Conservation (phyloP, 1,284 basidiomycete genomes). For the Ustilago loliicola region DNA sequence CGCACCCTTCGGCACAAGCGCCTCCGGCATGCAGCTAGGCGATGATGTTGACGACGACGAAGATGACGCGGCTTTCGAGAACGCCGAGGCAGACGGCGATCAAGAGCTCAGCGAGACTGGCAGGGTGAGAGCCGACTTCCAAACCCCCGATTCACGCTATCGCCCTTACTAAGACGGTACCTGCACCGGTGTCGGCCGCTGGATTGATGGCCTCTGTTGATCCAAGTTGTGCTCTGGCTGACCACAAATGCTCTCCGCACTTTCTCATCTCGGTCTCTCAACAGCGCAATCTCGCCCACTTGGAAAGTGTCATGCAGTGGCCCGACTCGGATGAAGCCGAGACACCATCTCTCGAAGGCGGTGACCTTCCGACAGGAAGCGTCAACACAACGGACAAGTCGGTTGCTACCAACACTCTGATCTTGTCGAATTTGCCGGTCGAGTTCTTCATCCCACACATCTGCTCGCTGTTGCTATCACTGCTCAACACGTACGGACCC, state of each 20-base stretch:
- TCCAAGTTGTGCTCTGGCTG: slow-evolving; percentile 12
- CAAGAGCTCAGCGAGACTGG: slow-evolving; percentile 82
- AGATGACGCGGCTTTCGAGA: slow-evolving; percentile 77
- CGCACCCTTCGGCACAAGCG: slow-evolving; percentile 63
- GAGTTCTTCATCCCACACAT: slow-evolving; percentile 63
- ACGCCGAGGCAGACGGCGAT: slow-evolving; percentile 72
- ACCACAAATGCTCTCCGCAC: slow-evolving; percentile 6
- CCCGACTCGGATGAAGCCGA: slow-evolving; percentile 36
- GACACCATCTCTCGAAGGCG: slow-evolving; percentile 21
- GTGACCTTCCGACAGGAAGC: not conserved
- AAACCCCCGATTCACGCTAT: slow-evolving; percentile 80
- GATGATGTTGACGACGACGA: slow-evolving; percentile 73
- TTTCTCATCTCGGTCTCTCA: slow-evolving; percentile 3
- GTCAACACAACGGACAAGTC: not conserved
- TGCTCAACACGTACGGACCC: slow-evolving; percentile 63
- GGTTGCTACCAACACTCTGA: slow-evolving; percentile 59
- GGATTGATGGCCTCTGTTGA: not conserved
- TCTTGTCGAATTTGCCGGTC: slow-evolving; percentile 61
- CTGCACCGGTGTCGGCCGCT: too few species aligned
- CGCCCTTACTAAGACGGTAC: slow-evolving; percentile 78
- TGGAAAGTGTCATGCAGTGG: slow-evolving; percentile 58
- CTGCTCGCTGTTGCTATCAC: slow-evolving; percentile 54
- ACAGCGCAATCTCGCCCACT: slow-evolving; percentile 53
- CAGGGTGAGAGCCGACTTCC: slow-evolving; percentile 92
- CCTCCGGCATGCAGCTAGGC: slow-evolving; percentile 62